phyloP scores from a whole-genome alignment of 306 rosid species.

The Pterocarpus santalinus region DNA sequence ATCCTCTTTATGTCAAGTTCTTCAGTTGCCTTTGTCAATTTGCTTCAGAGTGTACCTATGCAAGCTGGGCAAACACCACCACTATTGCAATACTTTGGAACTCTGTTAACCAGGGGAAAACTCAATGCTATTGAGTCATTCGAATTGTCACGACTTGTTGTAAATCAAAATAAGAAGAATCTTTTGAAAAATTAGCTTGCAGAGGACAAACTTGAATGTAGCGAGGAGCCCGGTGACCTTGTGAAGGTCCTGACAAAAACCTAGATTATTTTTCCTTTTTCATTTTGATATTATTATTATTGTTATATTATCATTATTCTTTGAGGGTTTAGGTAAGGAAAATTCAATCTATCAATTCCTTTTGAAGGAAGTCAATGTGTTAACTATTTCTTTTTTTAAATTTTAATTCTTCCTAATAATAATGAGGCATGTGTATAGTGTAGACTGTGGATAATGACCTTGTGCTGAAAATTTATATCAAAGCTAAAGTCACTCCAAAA shows the following conservation, averaged over 20 bases:
- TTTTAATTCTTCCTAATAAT: neutral
- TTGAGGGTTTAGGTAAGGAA: too few species aligned
- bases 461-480: slow-evolving; percentile 79
- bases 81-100: slow-evolving; percentile 81
- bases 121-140: slow-evolving; percentile 78
- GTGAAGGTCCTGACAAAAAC: slow-evolving; percentile 68
- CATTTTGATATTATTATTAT: neutral
- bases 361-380: slow-evolving; percentile 9
- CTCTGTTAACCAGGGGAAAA: slow-evolving; percentile 79
- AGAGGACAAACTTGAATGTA: slow-evolving; percentile 88
- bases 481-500: slow-evolving; percentile 88
- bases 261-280: neutral
- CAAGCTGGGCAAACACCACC: slow-evolving; percentile 92
- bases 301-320: too few species aligned
- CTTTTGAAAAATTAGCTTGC: slow-evolving; percentile 88
- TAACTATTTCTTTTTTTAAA: neutral
- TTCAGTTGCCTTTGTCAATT: neutral
- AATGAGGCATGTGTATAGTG: neutral
- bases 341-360: neutral
- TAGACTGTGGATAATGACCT: slow-evolving; percentile 86
- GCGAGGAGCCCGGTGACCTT: slow-evolving; percentile 87
- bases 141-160: slow-evolving; percentile 85
- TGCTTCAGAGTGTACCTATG: slow-evolving; percentile 76
- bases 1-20: neutral
- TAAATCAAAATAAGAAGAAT: slow-evolving; percentile 85